Evolutionary conservation across 192 early-diverging fungal species (phyloP), one percentile per base, ranked within the genome.

Genomic region (Paraglomus brasilianum): DNA sequence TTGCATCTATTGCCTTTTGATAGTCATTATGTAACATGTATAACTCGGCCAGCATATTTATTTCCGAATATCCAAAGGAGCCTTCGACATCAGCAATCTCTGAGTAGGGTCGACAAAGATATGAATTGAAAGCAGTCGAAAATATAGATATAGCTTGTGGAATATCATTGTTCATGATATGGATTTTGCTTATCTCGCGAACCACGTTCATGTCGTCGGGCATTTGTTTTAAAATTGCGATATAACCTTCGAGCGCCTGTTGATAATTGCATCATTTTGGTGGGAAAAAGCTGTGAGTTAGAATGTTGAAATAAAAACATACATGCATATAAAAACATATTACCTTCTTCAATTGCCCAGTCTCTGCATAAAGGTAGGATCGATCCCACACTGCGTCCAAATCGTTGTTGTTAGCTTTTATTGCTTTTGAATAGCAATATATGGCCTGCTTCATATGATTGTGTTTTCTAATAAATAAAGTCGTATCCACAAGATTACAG

Each of bases 21-120:
- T 92, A 94, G 61, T 95, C 91, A 44, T 84, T 82, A 36, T 82
- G 75, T 64, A 91, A 83, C 15, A 97, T 83, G 60, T 94, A 94
- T 11, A 98, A 75, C 68, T 97, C 94, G 42, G 88, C 86, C 52
- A 95, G 74, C 79, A 93, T 91, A 74, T 94, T 90, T 36, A 99
- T 71, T 59, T 96, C 95, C 41, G 93, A 83, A 73, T 86, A 93
- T 66, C 92, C 80, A 68, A 95, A 79, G 24, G 81, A 69, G 74
- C 74, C 75, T 69, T 67, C 72, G 40, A 74, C 76, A 3, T 72
- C 74, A 11, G 67, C 48, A 9, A 79, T 70, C 8, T 77, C 65
- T 48, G 11, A 57, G 58, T 40, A 72, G 41, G 1, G 71, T 42
- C 14, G 73, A 57, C 42, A 73, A 44, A 50, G 41, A 50, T 82